phyloP scores from a whole-genome alignment of 2,329 filamentous ascomycete species.

The Alternaria metachromatica region DNA sequence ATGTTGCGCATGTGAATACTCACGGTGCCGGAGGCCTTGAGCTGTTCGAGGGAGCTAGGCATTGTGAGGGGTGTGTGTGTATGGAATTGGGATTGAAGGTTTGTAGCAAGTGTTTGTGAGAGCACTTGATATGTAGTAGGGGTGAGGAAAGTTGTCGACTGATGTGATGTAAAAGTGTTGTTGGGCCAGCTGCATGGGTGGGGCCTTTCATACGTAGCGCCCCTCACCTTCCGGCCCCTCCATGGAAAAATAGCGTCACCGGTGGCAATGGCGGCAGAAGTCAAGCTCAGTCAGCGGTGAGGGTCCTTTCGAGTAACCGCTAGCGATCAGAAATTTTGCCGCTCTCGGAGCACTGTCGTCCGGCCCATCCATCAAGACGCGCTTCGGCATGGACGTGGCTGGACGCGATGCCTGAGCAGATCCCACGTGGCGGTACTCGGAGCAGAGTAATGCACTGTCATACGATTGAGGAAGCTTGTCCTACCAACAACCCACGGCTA shows the following conservation, averaged over 20 bases:
- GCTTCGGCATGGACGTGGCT: neutral
- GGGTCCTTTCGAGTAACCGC: neutral
- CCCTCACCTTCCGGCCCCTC: slow-evolving; percentile 30
- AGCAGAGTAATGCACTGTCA: neutral
- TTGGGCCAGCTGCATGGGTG: slow-evolving; percentile 15
- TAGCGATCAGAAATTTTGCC: slow-evolving; percentile 10
- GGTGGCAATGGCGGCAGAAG: slow-evolving; percentile 30
- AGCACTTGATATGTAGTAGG: slow-evolving; percentile 6
- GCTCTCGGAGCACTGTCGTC: slow-evolving; percentile 26
- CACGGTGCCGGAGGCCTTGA: slow-evolving; percentile 97
- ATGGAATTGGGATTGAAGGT: slow-evolving; percentile 19
- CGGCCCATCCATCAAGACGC: slow-evolving; percentile 18
- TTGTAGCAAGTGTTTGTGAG: neutral
- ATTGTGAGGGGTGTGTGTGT: slow-evolving; percentile 57
- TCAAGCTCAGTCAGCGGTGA: neutral
- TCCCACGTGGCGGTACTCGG: neutral
- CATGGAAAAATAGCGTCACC: slow-evolving; percentile 43
- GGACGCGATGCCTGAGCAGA: neutral
- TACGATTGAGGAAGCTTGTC: neutral
- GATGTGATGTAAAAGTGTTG: slow-evolving; percentile 18
- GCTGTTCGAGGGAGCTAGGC: slow-evolving; percentile 91
- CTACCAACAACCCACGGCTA: neutral
- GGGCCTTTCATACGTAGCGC: slow-evolving; percentile 28
- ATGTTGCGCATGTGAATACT: slow-evolving; percentile 54
- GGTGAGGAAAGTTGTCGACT: slow-evolving; percentile 3